phyloP scores from a whole-genome alignment of 2,329 filamentous ascomycete genomes.

The Botrytis medusae region DNA sequence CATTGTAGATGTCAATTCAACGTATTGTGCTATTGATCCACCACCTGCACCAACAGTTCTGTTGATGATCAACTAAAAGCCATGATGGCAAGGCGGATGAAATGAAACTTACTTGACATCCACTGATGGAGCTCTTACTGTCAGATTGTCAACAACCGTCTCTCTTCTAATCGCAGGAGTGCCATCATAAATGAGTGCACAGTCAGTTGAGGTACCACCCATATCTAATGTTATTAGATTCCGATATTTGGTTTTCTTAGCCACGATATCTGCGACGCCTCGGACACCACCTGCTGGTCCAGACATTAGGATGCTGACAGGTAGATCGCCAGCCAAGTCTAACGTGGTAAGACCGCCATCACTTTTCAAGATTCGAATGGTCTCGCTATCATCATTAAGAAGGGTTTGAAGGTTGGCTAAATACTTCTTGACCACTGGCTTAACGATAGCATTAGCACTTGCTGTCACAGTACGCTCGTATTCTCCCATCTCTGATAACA shows the following conservation, averaged over 20 bases:
- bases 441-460: slow-evolving; percentile 11
- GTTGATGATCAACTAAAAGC: no score
- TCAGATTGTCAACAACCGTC: slow-evolving; percentile 10
- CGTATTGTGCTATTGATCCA: slow-evolving; percentile 18
- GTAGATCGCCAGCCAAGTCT: not conserved
- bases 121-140: slow-evolving; percentile 14
- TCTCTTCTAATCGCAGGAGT: slow-evolving; percentile 1
- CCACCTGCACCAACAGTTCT: slow-evolving; percentile 13
- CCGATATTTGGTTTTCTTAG: slow-evolving; percentile 11
- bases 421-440: slow-evolving; percentile 11
- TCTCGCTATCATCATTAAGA: slow-evolving; percentile 12
- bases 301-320: slow-evolving; percentile 11
- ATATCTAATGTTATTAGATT: slow-evolving; percentile 18
- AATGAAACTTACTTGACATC: slow-evolving; percentile 1
- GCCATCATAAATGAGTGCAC: slow-evolving; percentile 2
- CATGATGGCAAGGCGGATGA: not conserved
- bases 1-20: slow-evolving; percentile 14
- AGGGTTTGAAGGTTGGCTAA: slow-evolving; percentile 7
- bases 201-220: slow-evolving; percentile 10
- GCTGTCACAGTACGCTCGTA: slow-evolving; percentile 8
- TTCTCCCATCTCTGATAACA: slow-evolving; percentile 11
- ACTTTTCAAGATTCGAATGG: slow-evolving; percentile 17
- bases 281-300: slow-evolving; percentile 7
- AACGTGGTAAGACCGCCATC: slow-evolving; percentile 19
- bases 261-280: slow-evolving; percentile 1